phyloP scores from a whole-genome alignment of 345 rosid species.

The Arabidopsis thaliana region DNA sequence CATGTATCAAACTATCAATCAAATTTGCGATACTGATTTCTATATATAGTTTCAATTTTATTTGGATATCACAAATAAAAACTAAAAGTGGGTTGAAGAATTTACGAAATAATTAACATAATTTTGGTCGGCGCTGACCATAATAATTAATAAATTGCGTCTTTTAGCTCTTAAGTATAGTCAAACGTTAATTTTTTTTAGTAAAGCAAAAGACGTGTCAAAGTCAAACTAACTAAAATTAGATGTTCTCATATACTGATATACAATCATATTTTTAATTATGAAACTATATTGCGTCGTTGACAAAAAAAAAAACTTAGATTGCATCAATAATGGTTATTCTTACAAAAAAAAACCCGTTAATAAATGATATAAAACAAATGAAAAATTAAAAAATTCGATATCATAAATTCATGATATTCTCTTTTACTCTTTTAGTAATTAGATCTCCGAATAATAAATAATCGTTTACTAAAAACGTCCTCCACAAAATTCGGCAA shows the following conservation, averaged over 20 bases:
- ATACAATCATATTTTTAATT: background rate
- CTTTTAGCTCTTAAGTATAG: constrained; percentile 24
- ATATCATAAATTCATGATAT: background rate
- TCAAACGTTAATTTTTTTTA: background rate
- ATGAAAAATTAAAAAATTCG: background rate
- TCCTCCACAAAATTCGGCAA: constrained; percentile 34
- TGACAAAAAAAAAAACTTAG: background rate
- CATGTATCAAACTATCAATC: background rate
- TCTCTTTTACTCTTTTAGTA: background rate
- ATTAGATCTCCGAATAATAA: background rate
- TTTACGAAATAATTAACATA: background rate
- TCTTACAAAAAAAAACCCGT: no score
- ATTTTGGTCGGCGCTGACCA: background rate
- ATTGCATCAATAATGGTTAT: background rate
- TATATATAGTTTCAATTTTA: background rate
- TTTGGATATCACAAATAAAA: no score
- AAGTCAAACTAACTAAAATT: background rate
- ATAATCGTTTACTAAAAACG: background rate
- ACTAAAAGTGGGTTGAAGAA: background rate
- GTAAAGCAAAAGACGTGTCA: background rate
- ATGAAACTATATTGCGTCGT: no score
- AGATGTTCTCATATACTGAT: background rate
- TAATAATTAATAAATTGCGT: background rate
- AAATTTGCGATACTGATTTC: background rate
- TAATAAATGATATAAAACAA: no score